Evolutionary conservation across 208 protist species (phyloP), one percentile per base, ranked within the genome.

Genomic region (Trypanosomatidae sp.): DNA sequence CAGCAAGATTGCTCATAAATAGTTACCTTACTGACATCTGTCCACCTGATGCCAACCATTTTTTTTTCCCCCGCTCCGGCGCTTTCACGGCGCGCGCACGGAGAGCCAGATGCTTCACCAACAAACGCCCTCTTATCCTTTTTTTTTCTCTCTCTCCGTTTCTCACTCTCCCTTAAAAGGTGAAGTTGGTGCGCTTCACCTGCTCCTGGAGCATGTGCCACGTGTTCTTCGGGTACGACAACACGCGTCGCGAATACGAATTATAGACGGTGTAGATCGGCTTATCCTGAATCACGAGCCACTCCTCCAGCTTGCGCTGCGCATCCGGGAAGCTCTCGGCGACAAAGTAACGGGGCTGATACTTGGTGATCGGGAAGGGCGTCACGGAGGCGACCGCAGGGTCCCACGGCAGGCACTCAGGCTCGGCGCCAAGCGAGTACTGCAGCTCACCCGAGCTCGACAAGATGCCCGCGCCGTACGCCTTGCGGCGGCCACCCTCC

Each of bases 261-360:
- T 99, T 97, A 84, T 98, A 99, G 49, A 83, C 73, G 12, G 98
- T 76, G 60, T 76, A 85, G 71, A 99, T 94, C 15, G 94, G 92
- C 60, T 91, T 84, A 22, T 90, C 84, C 62, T 98, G 85, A 0
- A 60, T 69, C 12, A 64, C 66, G 10, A 96, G 83, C 87, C 95
- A 99, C 55, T 86, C 62, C 74, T 87, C 81, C 59, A 98, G 83
- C 82, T 95, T 85, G 15, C 81, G 69, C 81, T 98, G 97, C 39
- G 95, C 95, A 55, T 95, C 82, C 30, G 90, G 80, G 82, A 98
- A 98, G 83, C 79, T 92, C 43, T 98, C 83, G 19, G 94, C 95
- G 25, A 99, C 95, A 80, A 95, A 99, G 86, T 99, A 99, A n/a
- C 77, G 67, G 10, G 96, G 95, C 87, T 99, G 98, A 73, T 91